Conservation (phyloP, 768 basidiomycete species). For the Suillus lakei region DNA sequence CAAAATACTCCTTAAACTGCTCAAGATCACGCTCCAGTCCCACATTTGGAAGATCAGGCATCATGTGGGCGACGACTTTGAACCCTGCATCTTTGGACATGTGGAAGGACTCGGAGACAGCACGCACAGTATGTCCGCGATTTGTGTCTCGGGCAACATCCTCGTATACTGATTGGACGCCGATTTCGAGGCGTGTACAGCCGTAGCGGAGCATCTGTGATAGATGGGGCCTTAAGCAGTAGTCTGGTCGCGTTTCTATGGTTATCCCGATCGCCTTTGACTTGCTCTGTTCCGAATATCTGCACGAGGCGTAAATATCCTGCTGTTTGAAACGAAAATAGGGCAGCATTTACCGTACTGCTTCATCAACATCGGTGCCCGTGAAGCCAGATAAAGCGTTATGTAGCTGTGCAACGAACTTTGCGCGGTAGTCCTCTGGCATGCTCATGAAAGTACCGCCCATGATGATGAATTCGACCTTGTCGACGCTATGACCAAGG, state of each 20-base stretch:
- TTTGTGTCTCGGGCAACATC: conserved; percentile 99
- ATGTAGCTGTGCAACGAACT: conserved; percentile 95
- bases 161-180: conserved; percentile 98
- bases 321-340: not conserved
- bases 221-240: conserved; percentile 95
- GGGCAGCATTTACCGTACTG: conserved; percentile 64
- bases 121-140: conserved; percentile 97
- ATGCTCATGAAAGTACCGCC: conserved; percentile 99
- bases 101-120: conserved; percentile 96
- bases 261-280: conserved; percentile 99
- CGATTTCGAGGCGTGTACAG: conserved; percentile 97
- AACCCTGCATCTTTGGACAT: conserved; percentile 98
- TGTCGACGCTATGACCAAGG: conserved; percentile 97
- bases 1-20: conserved; percentile 99
- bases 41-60: conserved; percentile 98
- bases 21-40: conserved; percentile 97
- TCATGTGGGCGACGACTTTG: conserved; percentile 99
- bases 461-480: conserved; percentile 96
- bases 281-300: conserved; percentile 96
- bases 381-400: conserved; percentile 97
- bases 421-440: conserved; percentile 93
- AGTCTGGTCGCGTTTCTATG: conserved; percentile 98
- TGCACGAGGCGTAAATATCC: conserved; percentile 30
- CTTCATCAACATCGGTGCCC: conserved; percentile 92
- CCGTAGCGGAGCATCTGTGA: conserved; percentile 99